Percentiles rank a stretch among this genome's conserved stretches.
These are phyloP conservation scores for Syzygium syzygioides DNA, from an alignment of 441 rosid genomes.

Conservation along the genomic window DNA sequence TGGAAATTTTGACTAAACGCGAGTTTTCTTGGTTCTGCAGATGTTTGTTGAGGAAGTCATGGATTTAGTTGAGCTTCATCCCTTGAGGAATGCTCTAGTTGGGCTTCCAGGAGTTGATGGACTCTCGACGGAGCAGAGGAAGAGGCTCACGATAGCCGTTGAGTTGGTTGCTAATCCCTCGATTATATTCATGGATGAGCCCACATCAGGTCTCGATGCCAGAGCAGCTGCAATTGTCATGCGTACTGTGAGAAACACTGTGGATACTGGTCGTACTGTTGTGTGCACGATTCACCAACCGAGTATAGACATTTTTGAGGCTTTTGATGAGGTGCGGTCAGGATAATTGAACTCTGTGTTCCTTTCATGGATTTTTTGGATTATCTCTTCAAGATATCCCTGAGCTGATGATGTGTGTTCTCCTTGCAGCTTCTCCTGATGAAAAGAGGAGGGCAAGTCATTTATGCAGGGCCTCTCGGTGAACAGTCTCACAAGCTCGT, in stretches of 20 bases:
- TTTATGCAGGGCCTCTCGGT: conserved; percentile 1
- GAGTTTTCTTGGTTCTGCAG: neutral
- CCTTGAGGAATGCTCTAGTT: conserved; percentile 11
- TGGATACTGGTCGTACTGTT: conserved; percentile 82
- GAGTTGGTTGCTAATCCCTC: conserved; percentile 38
- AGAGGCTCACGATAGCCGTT: conserved; percentile 63
- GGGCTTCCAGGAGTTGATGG: conserved; percentile 14
- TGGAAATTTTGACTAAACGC: neutral
- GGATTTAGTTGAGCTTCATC: conserved; percentile 14
- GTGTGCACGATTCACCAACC: conserved; percentile 93
- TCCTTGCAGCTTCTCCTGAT: neutral
- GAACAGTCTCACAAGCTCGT: neutral
- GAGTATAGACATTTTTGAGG: conserved; percentile 84
- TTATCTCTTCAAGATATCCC: neutral
- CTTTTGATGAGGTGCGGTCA: conserved; percentile 74
- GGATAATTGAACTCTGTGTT: neutral
- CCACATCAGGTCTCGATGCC: conserved; percentile 85
- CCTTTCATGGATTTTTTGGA: neutral
- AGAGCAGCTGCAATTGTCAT: conserved; percentile 88
- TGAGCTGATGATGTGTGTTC: neutral
- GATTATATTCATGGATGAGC: conserved; percentile 52
- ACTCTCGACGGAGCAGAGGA: conserved; percentile 14
- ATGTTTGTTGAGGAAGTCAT: conserved; percentile 17
- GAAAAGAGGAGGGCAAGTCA: conserved; percentile 6
- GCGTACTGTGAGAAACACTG: conserved; percentile 84